phyloP scores from a whole-genome alignment of 768 basidiomycete species.

The Pisolithus sp. region DNA sequence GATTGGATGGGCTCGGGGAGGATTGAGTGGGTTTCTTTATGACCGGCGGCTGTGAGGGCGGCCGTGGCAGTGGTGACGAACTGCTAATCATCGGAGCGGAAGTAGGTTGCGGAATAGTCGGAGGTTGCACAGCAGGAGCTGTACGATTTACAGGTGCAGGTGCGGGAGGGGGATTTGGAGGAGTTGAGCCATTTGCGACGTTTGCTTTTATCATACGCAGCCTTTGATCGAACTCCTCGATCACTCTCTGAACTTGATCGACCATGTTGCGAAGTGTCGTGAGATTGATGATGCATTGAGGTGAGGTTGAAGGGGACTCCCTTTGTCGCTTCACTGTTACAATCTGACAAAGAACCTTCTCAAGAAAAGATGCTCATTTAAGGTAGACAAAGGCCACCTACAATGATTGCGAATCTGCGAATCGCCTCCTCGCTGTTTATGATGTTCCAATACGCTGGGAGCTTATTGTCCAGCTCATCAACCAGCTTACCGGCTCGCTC shows the following conservation, averaged over 20 bases:
- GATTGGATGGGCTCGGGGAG: slow-evolving; percentile 19
- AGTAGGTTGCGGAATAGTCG: slow-evolving; percentile 14
- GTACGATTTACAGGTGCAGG: slow-evolving; percentile 12
- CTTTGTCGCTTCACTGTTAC: slow-evolving; percentile 35
- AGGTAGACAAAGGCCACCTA: slow-evolving; percentile 30
- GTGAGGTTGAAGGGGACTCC: slow-evolving; percentile 16
- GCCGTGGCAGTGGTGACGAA: slow-evolving; percentile 14
- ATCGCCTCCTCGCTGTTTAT: slow-evolving; percentile 44
- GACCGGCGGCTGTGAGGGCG: slow-evolving; percentile 2
- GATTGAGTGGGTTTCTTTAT: slow-evolving; percentile 13
- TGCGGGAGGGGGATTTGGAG: slow-evolving; percentile 1
- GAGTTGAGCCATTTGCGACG: slow-evolving; percentile 4
- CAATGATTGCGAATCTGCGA: slow-evolving; percentile 48
- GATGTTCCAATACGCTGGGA: slow-evolving; percentile 41
- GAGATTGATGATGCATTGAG: slow-evolving; percentile 30
- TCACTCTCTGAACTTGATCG: slow-evolving; percentile 35
- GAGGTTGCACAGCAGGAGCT: slow-evolving; percentile 12
- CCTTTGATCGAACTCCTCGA: slow-evolving; percentile 32
- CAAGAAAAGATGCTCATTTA: slow-evolving; percentile 4
- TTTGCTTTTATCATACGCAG: slow-evolving; percentile 20
- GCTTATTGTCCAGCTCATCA: slow-evolving; percentile 43
- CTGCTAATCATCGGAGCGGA: slow-evolving; percentile 20
- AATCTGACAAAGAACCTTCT: slow-evolving; percentile 28
- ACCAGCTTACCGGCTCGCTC: slow-evolving; percentile 43
- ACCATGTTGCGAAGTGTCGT: slow-evolving; percentile 40